These are phyloP conservation scores for Parietaria judaica DNA, from an alignment of 306 rosid genomes.

Conservation along the genomic window DNA sequence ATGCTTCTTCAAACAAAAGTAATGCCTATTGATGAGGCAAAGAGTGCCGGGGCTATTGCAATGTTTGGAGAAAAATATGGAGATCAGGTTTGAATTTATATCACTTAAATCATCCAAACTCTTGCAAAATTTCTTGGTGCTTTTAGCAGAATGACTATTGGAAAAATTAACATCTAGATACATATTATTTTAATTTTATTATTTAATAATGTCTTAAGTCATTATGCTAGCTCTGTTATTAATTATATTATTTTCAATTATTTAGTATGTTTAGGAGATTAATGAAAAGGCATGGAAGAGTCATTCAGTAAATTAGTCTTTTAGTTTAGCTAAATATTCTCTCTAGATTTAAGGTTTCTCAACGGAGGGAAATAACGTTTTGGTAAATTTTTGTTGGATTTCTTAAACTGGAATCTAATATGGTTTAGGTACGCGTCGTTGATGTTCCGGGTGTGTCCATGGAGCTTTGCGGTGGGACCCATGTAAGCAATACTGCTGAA, in stretches of 20 bases:
- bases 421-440: conserved; percentile 80
- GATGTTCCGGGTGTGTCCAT: conserved; percentile 94
- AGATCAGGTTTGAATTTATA: conserved; percentile 56
- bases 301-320: too few relatives aligned
- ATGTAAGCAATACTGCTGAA: conserved; percentile 80
- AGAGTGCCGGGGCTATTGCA: conserved; percentile 85
- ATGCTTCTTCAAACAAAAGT: conserved; percentile 71
- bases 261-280: too few relatives aligned
- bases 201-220: too few relatives aligned
- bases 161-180: too few relatives aligned
- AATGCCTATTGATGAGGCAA: conserved; percentile 81
- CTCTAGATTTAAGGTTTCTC: too few relatives aligned
- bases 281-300: too few relatives aligned
- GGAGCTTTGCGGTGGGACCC: conserved; percentile 99
- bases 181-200: too few relatives aligned
- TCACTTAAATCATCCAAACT: not conserved
- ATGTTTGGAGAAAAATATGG: conserved; percentile 98
- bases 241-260: too few relatives aligned
- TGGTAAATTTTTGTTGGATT: not conserved
- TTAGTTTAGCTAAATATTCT: too few relatives aligned
- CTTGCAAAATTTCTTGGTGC: not conserved
- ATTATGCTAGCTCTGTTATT: too few relatives aligned
- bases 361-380: not conserved
- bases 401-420: conserved; percentile 18
- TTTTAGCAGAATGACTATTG: not conserved